Evolutionary conservation across 306 rosid species (phyloP), one percentile per base, ranked within the genome.

Genomic region (Delonix regia): DNA sequence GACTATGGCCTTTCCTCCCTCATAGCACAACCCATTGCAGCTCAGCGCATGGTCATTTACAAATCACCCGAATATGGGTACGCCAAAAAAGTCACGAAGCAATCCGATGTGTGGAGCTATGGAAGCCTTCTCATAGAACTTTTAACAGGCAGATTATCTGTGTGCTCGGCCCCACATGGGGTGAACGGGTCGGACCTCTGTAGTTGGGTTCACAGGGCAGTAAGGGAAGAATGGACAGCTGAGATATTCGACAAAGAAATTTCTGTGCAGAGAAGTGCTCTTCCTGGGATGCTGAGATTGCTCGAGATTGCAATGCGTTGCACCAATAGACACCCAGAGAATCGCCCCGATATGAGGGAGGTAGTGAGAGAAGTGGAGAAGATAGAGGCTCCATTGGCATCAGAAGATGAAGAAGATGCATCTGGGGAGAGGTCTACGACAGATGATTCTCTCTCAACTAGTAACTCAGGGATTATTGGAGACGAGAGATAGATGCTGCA

Each of bases 161-260:
- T 63, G 0, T 73, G 74, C 49, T 57, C 97, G 0, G 85, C 97
- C 60, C 95, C 97, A 24, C 70, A 74, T 0, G 91, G 97, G 3
- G 61, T 81, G 1, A 84, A 69, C 11, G 97, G 93, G 0, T 75
- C 87, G n/a, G 89, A 94, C 10, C 78, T 92, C 0, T 84, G 84
- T 60, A 78, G 76, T 39, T 94, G 97, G 99, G 94, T 94, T 30
- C 84, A 88, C 25, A 74, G 86, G 44, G 99, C 95, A 0, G 91
- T 90, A 9, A 82, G 92, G 68, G 97, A 94, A 71, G 99, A 94
- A 53, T 94, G 97, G 99, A 94, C 97, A 0, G 93, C 93, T 2
- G 97, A 94, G 88, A 91, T 92, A 21, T 92, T 94, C 28, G 95
- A 94, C 53, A 52, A 24, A 4, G 97, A 94, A 62, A 82, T 92